phyloP scores from a whole-genome alignment of 2,329 filamentous ascomycete genomes.

The Penicillium sp. region DNA sequence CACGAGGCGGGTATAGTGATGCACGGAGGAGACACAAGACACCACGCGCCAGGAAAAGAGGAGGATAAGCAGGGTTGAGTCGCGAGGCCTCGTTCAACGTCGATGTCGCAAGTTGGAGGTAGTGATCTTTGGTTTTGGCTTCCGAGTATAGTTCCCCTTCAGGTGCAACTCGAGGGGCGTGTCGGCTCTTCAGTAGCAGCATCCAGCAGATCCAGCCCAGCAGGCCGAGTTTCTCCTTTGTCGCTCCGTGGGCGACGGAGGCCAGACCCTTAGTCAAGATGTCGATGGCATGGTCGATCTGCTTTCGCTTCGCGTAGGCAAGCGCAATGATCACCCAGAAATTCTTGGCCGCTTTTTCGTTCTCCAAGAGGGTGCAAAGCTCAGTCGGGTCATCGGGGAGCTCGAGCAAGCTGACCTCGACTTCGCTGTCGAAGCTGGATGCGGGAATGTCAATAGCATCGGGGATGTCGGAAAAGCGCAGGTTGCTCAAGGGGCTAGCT shows the following conservation, averaged over 20 bases:
- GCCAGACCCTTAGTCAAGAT: conserved; percentile 70
- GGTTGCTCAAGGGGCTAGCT: conserved; percentile 34
- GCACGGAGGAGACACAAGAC: conserved; percentile 85
- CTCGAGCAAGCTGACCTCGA: conserved; percentile 90
- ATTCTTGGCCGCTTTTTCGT: conserved; percentile 83
- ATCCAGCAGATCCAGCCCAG: conserved; percentile 86
- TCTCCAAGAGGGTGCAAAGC: conserved; percentile 90
- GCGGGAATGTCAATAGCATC: conserved; percentile 64
- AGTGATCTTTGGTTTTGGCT: conserved; percentile 87
- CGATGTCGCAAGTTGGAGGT: conserved; percentile 83
- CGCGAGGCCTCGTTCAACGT: conserved; percentile 93
- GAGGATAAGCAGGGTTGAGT: conserved; percentile 87
- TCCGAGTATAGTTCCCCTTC: conserved; percentile 67
- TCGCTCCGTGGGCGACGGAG: conserved; percentile 66
- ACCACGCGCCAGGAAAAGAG: conserved; percentile 85
- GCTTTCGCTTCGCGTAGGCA: conserved; percentile 93
- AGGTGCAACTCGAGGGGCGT: conserved; percentile 66
- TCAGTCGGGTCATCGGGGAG: conserved; percentile 92
- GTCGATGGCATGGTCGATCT: conserved; percentile 77
- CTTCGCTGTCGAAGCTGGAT: conserved; percentile 61
- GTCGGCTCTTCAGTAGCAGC: conserved; percentile 82
- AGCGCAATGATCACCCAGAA: conserved; percentile 99
- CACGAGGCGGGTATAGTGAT: conserved; percentile 74
- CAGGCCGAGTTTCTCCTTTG: conserved; percentile 81
- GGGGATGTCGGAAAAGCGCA: conserved; percentile 62